phyloP scores from a whole-genome alignment of 106 monocot species.

The Dioscorea zingiberensis region DNA sequence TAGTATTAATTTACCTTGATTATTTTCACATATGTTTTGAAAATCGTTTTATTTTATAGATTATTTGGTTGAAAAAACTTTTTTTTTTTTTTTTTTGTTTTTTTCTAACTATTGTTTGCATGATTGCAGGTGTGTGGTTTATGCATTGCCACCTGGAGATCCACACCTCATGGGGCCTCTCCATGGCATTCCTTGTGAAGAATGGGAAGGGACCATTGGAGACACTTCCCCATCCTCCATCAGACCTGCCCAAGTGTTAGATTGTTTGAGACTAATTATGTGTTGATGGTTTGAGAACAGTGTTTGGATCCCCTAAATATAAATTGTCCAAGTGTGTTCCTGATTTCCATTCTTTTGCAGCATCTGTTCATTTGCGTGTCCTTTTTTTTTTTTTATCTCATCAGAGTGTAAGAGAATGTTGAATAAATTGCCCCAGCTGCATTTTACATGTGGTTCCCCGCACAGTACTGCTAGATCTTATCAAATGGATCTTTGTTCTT shows the following conservation, averaged over 20 bases:
- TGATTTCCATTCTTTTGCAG: neutral
- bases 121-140: slow-evolving; percentile 42
- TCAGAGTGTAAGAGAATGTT: too few relatives aligned
- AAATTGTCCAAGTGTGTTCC: neutral
- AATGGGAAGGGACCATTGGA: slow-evolving; percentile 42
- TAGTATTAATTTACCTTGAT: neutral
- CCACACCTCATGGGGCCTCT: slow-evolving; percentile 41
- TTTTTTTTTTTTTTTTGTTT: neutral
- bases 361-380: neutral
- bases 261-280: neutral
- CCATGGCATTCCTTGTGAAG: slow-evolving; percentile 47
- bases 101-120: neutral
- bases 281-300: neutral
- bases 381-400: neutral
- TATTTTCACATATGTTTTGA: neutral
- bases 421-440: too few relatives aligned
- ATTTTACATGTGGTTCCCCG: too few relatives aligned
- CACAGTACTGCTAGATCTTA: too few relatives aligned
- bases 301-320: neutral
- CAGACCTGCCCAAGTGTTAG: slow-evolving; percentile 36
- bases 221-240: slow-evolving; percentile 49
- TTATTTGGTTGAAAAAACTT: too few relatives aligned
- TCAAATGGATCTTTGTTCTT: too few relatives aligned
- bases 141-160: slow-evolving; percentile 57
- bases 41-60: too few relatives aligned